A percentile compares a stretch with the other conserved stretches of the same genome.
These are phyloP conservation scores for Myotisia sp. DNA, from an alignment of 2,329 filamentous ascomycete species.

Conservation along the genomic window DNA sequence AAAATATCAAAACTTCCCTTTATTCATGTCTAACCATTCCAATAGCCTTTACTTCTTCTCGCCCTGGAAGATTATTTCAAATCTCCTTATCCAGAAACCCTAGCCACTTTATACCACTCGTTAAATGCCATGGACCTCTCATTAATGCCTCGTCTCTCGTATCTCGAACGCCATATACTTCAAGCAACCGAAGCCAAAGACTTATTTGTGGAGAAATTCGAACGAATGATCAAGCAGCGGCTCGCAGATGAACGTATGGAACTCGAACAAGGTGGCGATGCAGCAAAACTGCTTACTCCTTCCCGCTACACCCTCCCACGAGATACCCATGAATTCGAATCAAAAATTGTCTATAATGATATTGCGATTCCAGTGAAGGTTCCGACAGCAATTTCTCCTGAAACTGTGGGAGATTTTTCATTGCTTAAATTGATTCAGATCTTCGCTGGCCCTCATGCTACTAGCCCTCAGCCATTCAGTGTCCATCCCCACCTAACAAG, in stretches of 20 bases:
- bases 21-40: slow-evolving; percentile 5
- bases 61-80: slow-evolving; percentile 97
- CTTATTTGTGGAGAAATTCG: slow-evolving; percentile 94
- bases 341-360: slow-evolving; percentile 85
- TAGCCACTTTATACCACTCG: slow-evolving; percentile 76
- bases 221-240: slow-evolving; percentile 77
- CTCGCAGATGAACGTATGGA: slow-evolving; percentile 48
- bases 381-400: slow-evolving; percentile 79
- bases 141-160: slow-evolving; percentile 70
- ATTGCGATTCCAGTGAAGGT: slow-evolving; percentile 96
- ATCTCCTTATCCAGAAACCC: slow-evolving; percentile 70
- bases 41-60: slow-evolving; percentile 67
- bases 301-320: slow-evolving; percentile 63
- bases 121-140: slow-evolving; percentile 96
- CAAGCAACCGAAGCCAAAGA: slow-evolving; percentile 89
- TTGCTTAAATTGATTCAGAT: slow-evolving; percentile 94
- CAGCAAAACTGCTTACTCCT: slow-evolving; percentile 49
- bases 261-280: slow-evolving; percentile 16
- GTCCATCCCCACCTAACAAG: slow-evolving; percentile 88
- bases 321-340: slow-evolving; percentile 96
- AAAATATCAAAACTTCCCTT: neutral
- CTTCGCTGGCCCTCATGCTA: slow-evolving; percentile 70
- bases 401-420: slow-evolving; percentile 95
- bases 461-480: slow-evolving; percentile 68
- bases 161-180: slow-evolving; percentile 71